These are phyloP conservation scores for Cardiospermum halicacabum DNA, from an alignment of 345 rosid genomes.

Conservation along the genomic window DNA sequence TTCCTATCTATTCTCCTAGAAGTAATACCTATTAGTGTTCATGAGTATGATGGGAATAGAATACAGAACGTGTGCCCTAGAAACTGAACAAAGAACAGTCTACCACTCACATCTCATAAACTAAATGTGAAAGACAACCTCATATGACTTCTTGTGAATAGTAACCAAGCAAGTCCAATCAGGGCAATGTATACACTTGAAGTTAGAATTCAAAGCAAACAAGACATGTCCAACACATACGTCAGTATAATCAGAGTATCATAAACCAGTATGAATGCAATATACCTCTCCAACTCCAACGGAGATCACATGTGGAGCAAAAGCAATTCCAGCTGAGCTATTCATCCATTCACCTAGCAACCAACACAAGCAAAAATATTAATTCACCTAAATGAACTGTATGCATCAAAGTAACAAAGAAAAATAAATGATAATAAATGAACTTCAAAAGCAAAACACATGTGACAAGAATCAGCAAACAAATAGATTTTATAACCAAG, in stretches of 20 bases:
- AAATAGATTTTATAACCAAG: conserved; percentile 1
- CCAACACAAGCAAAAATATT: too few relatives aligned
- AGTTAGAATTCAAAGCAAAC: neutral
- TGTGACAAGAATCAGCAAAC: neutral
- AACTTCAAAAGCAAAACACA: neutral
- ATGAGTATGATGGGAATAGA: neutral
- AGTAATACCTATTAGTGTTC: neutral
- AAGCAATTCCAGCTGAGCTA: conserved; percentile 88
- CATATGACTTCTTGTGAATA: too few relatives aligned
- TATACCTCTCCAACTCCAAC: conserved; percentile 84
- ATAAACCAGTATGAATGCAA: conserved; percentile 6
- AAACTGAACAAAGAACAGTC: neutral
- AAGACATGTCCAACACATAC: neutral
- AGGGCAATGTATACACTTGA: neutral
- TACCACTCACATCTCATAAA: neutral
- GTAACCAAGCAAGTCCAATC: neutral
- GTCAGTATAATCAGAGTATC: neutral
- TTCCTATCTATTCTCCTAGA: too few relatives aligned
- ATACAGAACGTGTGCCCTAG: neutral
- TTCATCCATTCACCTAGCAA: conserved; percentile 99
- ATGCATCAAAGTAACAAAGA: too few relatives aligned
- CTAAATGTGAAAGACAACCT: neutral
- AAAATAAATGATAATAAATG: neutral
- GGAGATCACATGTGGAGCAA: conserved; percentile 86
- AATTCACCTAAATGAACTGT: too few relatives aligned